These are phyloP conservation scores for Coniella lustricola DNA, from an alignment of 2,329 filamentous ascomycete species.

Conservation along the genomic window DNA sequence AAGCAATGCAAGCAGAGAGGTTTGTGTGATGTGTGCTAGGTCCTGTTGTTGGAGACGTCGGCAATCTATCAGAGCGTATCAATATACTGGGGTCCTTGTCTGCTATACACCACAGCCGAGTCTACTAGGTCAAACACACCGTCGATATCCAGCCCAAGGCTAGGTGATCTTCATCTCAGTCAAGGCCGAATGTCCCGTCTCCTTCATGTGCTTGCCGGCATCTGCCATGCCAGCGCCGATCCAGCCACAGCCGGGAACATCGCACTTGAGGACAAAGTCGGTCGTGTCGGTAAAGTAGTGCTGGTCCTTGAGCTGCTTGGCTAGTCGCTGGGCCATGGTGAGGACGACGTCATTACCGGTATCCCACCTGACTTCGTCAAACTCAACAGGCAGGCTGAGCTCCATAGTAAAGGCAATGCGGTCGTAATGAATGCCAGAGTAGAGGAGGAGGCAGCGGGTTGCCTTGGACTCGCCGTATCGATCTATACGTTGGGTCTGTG, in stretches of 20 bases:
- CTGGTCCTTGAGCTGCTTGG: slow-evolving; percentile 55
- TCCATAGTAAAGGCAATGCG: slow-evolving; percentile 67
- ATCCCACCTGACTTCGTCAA: slow-evolving; percentile 60
- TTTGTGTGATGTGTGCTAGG: no score
- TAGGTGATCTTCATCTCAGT: slow-evolving; percentile 26
- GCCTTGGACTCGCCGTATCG: slow-evolving; percentile 69
- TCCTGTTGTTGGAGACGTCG: no score
- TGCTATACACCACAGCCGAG: not conserved
- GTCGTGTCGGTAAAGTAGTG: slow-evolving; percentile 89
- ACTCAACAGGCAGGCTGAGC: slow-evolving; percentile 58
- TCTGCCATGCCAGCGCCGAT: slow-evolving; percentile 60
- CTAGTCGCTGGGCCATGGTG: slow-evolving; percentile 57
- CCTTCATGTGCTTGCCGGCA: slow-evolving; percentile 54
- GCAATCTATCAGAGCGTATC: no score
- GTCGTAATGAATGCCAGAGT: slow-evolving; percentile 92
- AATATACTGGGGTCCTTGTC: not conserved
- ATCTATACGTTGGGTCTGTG: slow-evolving; percentile 42
- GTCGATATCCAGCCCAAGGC: not conserved
- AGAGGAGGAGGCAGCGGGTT: slow-evolving; percentile 72
- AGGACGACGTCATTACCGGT: slow-evolving; percentile 59
- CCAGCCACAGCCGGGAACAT: slow-evolving; percentile 55
- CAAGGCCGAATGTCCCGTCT: slow-evolving; percentile 50
- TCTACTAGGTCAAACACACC: no score
- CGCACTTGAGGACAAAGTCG: slow-evolving; percentile 71
- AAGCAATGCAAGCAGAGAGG: no score